Percentiles rank a stretch among this genome's conserved stretches.
These are phyloP conservation scores for Syncephalastrum racemosum DNA, from an alignment of 371 early-diverging fungal genomes.

Conservation along the genomic window DNA sequence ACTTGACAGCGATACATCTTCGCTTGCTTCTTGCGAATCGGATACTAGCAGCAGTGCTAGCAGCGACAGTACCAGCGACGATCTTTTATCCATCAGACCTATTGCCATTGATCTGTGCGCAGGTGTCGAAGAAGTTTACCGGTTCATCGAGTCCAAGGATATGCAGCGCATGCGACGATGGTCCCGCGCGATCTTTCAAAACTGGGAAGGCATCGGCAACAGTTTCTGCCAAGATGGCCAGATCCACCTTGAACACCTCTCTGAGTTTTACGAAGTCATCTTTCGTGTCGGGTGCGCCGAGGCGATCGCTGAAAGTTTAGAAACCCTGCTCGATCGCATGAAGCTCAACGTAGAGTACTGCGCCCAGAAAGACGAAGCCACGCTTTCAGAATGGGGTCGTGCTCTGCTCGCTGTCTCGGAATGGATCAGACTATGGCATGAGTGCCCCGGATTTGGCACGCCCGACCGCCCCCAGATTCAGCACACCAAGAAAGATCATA, in stretches of 20 bases:
- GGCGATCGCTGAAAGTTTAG: conserved; percentile 37
- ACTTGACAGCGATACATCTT: conserved; percentile 19
- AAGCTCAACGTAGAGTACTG: conserved; percentile 27
- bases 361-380: conserved; percentile 12
- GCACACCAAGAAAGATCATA: conserved; percentile 3
- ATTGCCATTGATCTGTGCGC: conserved; percentile 19
- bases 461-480: neutral
- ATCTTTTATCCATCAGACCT: conserved; percentile 26
- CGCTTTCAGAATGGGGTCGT: conserved; percentile 38
- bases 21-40: neutral
- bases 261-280: conserved; percentile 9
- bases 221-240: conserved; percentile 17
- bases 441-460: too few relatives aligned
- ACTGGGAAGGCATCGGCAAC: conserved; percentile 49
- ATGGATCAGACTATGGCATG: conserved; percentile 25
- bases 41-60: too few relatives aligned
- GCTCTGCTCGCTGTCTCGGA: conserved; percentile 29
- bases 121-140: conserved; percentile 23
- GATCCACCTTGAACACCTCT: conserved; percentile 6
- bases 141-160: neutral
- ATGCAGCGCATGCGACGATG: conserved; percentile 19
- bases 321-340: conserved; percentile 42
- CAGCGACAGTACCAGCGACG: neutral
- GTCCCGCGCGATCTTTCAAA: conserved; percentile 42
- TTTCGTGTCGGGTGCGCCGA: conserved; percentile 16